Evolutionary conservation across 306 rosid genomes (phyloP), one percentile per base, ranked within the genome.

Genomic region (Luffa aegyptiaca): DNA sequence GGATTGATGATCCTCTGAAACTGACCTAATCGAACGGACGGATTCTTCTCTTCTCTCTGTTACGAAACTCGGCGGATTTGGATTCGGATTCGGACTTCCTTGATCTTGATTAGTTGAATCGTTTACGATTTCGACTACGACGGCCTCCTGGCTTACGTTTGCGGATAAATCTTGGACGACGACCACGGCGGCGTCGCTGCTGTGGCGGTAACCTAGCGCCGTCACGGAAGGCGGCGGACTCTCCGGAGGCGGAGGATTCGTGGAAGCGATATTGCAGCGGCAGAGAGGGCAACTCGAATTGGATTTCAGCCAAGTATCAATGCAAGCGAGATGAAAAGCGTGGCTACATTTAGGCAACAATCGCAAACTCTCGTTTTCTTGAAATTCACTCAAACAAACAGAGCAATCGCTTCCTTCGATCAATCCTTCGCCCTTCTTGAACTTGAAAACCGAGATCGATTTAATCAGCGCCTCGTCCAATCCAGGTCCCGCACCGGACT

Each of bases 301-400:
- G 2, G 95, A 86, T 63, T 83, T 86, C 61, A 93, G 76, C 98
- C 98, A 93, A 11, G 90, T 42, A 59, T 93, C 98, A 58, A 93
- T 93, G 55, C 97, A 93, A 33, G 88, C 88, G 8, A 90, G 89
- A 75, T 93, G 97, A 76, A 93, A 93, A 3, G 97, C 97, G 39
- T 93, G 98, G 80, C 78, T 90, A 33, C 98, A 93, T 51, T 84
- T 88, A 0, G 98, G 94, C 82, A 93, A 74, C 11, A 93, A 71
- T 75, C 97, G 84, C n/a, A 93, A 58, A 59, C 81, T 88, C 82
- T 93, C 92, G 33, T 87, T 82, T 68, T 93, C 98, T 80, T 86
- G 70, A 13, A 93, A 93, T 83, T 93, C 98, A 5, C 88, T 85
- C 52, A 93, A 74, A 74, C 98, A 93, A 18, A 93, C 95, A 3